Conservation (phyloP, 192 early-diverging fungal species). For the Dissophora globulifera region DNA sequence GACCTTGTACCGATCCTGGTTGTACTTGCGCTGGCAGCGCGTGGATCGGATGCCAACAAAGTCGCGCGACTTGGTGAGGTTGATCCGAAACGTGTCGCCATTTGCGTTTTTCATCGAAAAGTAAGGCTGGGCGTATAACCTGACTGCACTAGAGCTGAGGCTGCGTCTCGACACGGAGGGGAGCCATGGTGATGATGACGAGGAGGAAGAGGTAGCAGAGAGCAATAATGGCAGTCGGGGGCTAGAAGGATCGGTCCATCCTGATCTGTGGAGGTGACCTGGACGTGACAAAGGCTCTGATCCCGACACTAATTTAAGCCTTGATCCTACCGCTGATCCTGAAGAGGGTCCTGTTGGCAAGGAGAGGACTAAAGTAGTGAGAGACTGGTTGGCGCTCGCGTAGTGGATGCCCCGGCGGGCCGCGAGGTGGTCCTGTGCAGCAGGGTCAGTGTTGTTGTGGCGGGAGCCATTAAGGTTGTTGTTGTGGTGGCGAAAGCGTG, state of each 20-base stretch:
- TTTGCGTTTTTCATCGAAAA: conserved; percentile 48
- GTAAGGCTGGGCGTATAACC: conserved; percentile 29
- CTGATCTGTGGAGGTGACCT: too few species aligned
- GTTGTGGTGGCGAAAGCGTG: not conserved
- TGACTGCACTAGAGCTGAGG: not conserved
- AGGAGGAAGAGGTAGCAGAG: too few species aligned
- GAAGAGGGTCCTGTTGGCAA: too few species aligned
- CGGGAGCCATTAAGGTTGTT: not conserved
- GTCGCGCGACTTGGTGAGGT: conserved; percentile 56
- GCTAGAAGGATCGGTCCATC: too few species aligned
- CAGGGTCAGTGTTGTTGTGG: not conserved
- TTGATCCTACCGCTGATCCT: too few species aligned
- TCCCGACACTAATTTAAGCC: too few species aligned
- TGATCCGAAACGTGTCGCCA: conserved; percentile 55
- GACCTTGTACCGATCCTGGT: conserved; percentile 65
- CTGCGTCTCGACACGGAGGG: not conserved
- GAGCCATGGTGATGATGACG: too few species aligned
- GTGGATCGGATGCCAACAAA: conserved; percentile 64
- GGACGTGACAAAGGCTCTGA: too few species aligned
- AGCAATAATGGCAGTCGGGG: too few species aligned
- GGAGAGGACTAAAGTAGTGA: not conserved
- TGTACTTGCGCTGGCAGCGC: conserved; percentile 63
- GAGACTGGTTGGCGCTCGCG: not conserved
- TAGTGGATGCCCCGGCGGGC: too few species aligned
- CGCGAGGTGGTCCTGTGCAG: too few species aligned